phyloP scores from a whole-genome alignment of 2,329 filamentous ascomycete genomes.

The Claviceps pusilla region DNA sequence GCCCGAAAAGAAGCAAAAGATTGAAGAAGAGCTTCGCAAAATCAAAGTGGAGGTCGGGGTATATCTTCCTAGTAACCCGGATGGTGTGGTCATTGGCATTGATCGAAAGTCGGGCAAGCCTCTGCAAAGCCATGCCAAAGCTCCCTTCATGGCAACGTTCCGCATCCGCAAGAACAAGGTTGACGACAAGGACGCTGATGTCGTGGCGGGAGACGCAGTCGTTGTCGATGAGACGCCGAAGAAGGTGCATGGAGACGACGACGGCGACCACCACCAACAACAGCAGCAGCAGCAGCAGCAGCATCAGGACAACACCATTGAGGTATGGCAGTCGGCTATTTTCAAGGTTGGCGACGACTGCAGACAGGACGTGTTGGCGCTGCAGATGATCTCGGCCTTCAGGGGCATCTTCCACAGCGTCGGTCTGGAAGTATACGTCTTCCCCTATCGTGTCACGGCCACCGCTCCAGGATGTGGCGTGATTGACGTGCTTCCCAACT shows the following conservation, averaged over 20 bases:
- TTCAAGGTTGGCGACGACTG: conserved; percentile 99
- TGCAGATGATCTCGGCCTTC: conserved; percentile 97
- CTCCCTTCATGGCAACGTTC: conserved; percentile 98
- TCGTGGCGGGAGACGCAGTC: conserved; percentile 15
- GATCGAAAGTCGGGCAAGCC: conserved; percentile 97
- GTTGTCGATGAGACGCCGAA: conserved; percentile 30
- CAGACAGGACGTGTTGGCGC: conserved; percentile 84
- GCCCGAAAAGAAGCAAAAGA: conserved; percentile 96
- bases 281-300: background rate
- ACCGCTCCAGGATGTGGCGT: conserved; percentile 95
- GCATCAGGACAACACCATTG: conserved; percentile 46
- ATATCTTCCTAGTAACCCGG: conserved; percentile 91
- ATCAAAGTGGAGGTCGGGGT: conserved; percentile 96
- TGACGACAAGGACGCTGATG: background rate
- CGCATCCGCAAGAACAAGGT: conserved; percentile 70
- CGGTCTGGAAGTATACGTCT: conserved; percentile 91
- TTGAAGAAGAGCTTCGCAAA: conserved; percentile 93
- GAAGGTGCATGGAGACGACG: background rate
- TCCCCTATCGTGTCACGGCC: conserved; percentile 91
- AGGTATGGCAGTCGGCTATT: conserved; percentile 98
- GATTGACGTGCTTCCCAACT: conserved; percentile 94
- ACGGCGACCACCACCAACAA: background rate
- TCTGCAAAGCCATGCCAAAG: conserved; percentile 93
- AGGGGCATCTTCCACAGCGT: conserved; percentile 91
- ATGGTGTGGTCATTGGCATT: conserved; percentile 93